These are phyloP conservation scores for Amanita inopinata DNA, from an alignment of 768 basidiomycete species.

Conservation along the genomic window DNA sequence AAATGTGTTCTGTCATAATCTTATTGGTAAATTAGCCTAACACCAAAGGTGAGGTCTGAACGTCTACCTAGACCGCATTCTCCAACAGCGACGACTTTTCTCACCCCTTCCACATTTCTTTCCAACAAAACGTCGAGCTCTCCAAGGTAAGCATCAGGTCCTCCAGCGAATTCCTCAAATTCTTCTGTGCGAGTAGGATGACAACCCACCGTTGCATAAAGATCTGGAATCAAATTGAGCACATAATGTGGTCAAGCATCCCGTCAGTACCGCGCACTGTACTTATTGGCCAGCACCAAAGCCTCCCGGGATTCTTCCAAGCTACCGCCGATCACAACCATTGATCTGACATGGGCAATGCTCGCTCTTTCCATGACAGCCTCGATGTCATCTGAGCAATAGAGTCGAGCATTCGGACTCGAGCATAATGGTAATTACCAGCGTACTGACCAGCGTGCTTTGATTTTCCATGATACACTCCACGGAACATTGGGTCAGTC, in stretches of 20 bases:
- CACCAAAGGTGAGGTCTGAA: not conserved
- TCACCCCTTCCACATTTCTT: slow-evolving; percentile 37
- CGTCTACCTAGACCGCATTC: slow-evolving; percentile 68
- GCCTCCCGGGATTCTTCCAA: slow-evolving; percentile 54
- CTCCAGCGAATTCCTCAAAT: slow-evolving; percentile 47
- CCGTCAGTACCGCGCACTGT: slow-evolving; percentile 28
- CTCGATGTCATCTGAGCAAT: slow-evolving; percentile 47
- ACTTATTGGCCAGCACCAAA: slow-evolving; percentile 46
- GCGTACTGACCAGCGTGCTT: slow-evolving; percentile 37
- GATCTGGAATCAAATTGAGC: slow-evolving; percentile 23
- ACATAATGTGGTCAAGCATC: not conserved
- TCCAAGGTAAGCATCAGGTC: slow-evolving; percentile 50
- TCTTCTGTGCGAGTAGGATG: slow-evolving; percentile 71
- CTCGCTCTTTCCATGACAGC: slow-evolving; percentile 46
- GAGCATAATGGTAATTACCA: too few species aligned
- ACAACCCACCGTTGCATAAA: slow-evolving; percentile 70
- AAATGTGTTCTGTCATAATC: slow-evolving; percentile 74
- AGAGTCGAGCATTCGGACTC: too few species aligned
- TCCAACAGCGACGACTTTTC: slow-evolving; percentile 62
- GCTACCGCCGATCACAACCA: slow-evolving; percentile 73
- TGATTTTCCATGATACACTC: slow-evolving; percentile 35
- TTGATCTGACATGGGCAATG: slow-evolving; percentile 51
- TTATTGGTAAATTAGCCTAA: slow-evolving; percentile 15
- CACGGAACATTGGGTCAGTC: slow-evolving; percentile 49
- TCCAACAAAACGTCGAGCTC: slow-evolving; percentile 47